These are phyloP conservation scores for Fraxinus anomala DNA, from an alignment of 257 asterid species.

Conservation along the genomic window DNA sequence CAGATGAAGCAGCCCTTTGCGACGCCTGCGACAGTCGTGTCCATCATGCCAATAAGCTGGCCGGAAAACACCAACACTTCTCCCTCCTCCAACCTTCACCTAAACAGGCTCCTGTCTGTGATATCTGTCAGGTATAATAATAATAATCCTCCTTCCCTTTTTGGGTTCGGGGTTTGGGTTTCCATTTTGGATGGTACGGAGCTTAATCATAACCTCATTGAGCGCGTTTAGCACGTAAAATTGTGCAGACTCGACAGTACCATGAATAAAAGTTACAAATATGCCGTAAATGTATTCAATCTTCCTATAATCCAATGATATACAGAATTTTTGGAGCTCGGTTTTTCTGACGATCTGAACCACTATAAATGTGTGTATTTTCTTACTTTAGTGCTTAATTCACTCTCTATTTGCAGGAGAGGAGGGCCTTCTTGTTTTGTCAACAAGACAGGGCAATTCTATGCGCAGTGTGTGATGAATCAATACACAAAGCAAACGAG, in stretches of 20 bases:
- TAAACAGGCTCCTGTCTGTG: conserved; percentile 70
- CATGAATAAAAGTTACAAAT: too few relatives aligned
- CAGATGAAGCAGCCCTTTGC: conserved; percentile 94
- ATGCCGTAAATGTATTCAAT: too few relatives aligned
- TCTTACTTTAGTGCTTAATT: too few relatives aligned
- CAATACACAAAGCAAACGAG: conserved; percentile 74
- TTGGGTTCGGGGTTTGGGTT: not conserved
- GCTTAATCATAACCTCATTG: too few relatives aligned
- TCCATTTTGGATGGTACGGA: not conserved
- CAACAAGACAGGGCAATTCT: conserved; percentile 89
- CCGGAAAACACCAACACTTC: conserved; percentile 82
- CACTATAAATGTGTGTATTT: not conserved
- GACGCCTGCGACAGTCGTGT: conserved; percentile 85
- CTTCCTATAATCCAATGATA: too few relatives aligned
- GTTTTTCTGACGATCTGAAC: too few relatives aligned
- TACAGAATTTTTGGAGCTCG: too few relatives aligned
- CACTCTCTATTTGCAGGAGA: conserved; percentile 48
- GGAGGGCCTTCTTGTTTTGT: conserved; percentile 82
- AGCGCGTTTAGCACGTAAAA: too few relatives aligned
- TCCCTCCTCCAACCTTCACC: conserved; percentile 65
- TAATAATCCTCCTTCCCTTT: not conserved
- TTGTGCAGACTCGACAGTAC: too few relatives aligned
- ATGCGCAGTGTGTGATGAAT: conserved; percentile 73
- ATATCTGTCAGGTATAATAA: conserved; percentile 71
- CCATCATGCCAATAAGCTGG: conserved; percentile 95